Conservation (phyloP, 1,139 yeast genomes). For the Debaryomyces fabryi region DNA sequence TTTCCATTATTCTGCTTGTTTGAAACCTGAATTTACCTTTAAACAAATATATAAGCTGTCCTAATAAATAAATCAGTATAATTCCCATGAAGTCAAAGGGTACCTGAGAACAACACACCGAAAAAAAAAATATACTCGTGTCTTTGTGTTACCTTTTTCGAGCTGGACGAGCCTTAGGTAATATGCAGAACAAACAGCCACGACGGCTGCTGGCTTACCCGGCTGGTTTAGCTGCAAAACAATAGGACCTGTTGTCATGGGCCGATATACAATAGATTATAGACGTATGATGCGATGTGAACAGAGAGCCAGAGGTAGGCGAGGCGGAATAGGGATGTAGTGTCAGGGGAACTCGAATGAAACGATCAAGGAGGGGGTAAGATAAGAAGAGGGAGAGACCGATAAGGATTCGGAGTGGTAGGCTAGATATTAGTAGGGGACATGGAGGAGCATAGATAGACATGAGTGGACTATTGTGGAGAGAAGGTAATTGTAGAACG, state of each 20-base stretch:
- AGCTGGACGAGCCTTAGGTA: neutral
- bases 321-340: neutral
- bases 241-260: neutral
- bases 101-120: slow-evolving; percentile 8
- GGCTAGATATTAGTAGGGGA: no score
- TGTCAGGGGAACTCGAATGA: neutral
- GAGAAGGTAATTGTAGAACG: no score
- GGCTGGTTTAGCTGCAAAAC: slow-evolving; percentile 5
- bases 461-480: no score
- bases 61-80: slow-evolving; percentile 42
- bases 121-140: slow-evolving; percentile 6
- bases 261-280: neutral
- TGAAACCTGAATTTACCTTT: slow-evolving; percentile 23
- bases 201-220: slow-evolving; percentile 8
- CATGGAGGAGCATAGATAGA: no score
- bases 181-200: slow-evolving; percentile 1
- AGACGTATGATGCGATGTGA: neutral
- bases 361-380: neutral
- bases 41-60: slow-evolving; percentile 38
- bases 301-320: neutral
- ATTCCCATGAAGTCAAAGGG: slow-evolving; percentile 39
- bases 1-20: slow-evolving; percentile 31
- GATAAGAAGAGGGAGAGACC: neutral
- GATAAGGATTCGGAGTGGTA: neutral
- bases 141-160: slow-evolving; percentile 1